These are phyloP conservation scores for Coccomyxa sp. DNA, from an alignment of 139 green algal species.

Conservation along the genomic window DNA sequence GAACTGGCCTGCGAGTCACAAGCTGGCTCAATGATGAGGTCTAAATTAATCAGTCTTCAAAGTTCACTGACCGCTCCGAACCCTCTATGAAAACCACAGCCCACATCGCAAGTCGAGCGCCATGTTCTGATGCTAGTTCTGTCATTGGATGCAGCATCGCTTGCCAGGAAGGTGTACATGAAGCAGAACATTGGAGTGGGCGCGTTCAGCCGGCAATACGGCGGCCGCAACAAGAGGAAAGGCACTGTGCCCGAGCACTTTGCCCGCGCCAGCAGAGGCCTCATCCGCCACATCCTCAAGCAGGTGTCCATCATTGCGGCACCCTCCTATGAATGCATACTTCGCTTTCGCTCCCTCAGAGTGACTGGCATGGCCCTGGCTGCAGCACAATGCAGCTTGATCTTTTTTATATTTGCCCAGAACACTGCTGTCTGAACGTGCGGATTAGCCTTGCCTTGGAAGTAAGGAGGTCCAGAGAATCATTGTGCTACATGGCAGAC, in stretches of 20 bases:
- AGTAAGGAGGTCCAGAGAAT: no score
- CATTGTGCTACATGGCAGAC: no score
- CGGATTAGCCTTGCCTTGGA: no score
- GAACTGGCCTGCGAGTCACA: not conserved
- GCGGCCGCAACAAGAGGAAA: constrained; percentile 64
- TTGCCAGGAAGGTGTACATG: constrained; percentile 94
- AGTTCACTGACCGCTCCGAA: constrained; percentile 1
- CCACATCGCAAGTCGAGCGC: no score
- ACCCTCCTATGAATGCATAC: constrained; percentile 21
- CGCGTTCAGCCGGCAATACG: constrained; percentile 84
- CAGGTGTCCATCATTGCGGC: constrained; percentile 63
- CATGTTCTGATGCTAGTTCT: not conserved
- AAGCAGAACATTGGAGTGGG: constrained; percentile 86
- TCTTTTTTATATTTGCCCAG: not conserved
- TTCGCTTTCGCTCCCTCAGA: constrained; percentile 54
- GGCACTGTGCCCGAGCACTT: constrained; percentile 52
- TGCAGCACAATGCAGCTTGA: constrained; percentile 69
- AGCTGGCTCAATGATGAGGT: not conserved
- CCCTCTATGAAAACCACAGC: not conserved
- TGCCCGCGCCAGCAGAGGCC: constrained; percentile 64
- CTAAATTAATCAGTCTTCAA: not conserved
- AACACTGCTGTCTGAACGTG: no score
- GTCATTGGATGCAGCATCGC: constrained; percentile 61
- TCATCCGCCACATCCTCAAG: constrained; percentile 81
- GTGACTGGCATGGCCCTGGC: constrained; percentile 66